Evolutionary conservation across 495 filamentous ascomycete genomes (phyloP).

Genomic region (Xeromyces bisporus): DNA sequence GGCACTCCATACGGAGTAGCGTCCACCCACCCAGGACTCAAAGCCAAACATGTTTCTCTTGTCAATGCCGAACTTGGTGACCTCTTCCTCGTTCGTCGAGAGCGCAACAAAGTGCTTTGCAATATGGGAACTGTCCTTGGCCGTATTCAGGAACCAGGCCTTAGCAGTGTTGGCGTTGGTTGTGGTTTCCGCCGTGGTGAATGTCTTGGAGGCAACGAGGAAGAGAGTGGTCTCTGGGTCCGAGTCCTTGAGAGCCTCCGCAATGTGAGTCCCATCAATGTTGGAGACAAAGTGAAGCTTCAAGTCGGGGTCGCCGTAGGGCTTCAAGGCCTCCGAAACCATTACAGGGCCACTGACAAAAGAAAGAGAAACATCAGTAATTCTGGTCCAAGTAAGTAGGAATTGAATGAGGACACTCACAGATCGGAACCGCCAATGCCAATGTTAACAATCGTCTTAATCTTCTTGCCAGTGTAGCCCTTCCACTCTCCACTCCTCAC

Average conservation of each 20-base stretch:
- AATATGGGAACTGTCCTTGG: slow-evolving; percentile 56
- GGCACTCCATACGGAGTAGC: slow-evolving; percentile 97
- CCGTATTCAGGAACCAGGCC: slow-evolving; percentile 83
- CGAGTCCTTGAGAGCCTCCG: slow-evolving; percentile 75
- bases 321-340: slow-evolving; percentile 93
- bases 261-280: slow-evolving; percentile 95
- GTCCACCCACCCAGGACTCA: slow-evolving; percentile 92
- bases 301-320: slow-evolving; percentile 69
- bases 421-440: slow-evolving; percentile 97
- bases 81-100: slow-evolving; percentile 87
- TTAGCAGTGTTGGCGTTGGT: slow-evolving; percentile 97
- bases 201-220: slow-evolving; percentile 96
- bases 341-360: slow-evolving; percentile 74
- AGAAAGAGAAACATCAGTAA: neutral
- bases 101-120: slow-evolving; percentile 98
- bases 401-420: slow-evolving; percentile 33
- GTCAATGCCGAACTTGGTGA: slow-evolving; percentile 96
- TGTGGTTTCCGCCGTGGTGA: slow-evolving; percentile 92
- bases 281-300: slow-evolving; percentile 97
- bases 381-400: neutral
- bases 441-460: slow-evolving; percentile 91
- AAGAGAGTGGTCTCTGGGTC: slow-evolving; percentile 96
- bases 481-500: slow-evolving; percentile 94
- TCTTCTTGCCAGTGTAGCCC: slow-evolving; percentile 94
- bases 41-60: slow-evolving; percentile 98